These are phyloP conservation scores for Ulota crispa DNA, from an alignment of 225 moss, liverwort and hornwort species.

Conservation along the genomic window DNA sequence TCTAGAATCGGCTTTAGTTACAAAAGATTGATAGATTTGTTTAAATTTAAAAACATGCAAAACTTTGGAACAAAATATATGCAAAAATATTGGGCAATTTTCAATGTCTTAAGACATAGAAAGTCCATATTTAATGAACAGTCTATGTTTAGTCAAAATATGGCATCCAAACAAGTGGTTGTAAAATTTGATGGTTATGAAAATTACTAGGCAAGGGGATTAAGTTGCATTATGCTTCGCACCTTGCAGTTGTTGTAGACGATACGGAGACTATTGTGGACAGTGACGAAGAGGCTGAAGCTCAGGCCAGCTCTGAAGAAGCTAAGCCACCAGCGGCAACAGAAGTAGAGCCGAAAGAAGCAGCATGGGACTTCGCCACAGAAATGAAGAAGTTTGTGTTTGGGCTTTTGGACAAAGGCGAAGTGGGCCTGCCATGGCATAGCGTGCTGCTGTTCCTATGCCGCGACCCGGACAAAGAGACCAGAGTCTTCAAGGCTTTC, in stretches of 20 bases:
- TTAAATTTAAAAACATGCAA: too few relatives aligned
- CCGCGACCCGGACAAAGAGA: conserved; percentile 30
- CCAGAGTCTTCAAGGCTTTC: conserved; percentile 49
- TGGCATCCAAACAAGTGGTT: too few relatives aligned
- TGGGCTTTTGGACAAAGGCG: conserved; percentile 39
- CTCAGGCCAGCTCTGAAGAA: not conserved
- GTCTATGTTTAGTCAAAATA: too few relatives aligned
- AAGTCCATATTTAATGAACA: too few relatives aligned
- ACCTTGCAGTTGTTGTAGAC: conserved; percentile 33
- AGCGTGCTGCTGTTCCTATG: conserved; percentile 50
- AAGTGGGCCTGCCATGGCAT: conserved; percentile 53
- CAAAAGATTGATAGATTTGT: too few relatives aligned
- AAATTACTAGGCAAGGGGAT: not conserved
- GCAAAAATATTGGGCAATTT: too few relatives aligned
- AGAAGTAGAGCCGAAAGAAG: not conserved
- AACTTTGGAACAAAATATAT: too few relatives aligned
- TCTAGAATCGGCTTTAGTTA: too few relatives aligned
- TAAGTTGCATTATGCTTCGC: not conserved
- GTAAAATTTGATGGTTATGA: not conserved
- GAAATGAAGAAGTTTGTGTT: conserved; percentile 61
- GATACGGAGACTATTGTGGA: conserved; percentile 12
- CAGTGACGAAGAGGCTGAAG: conserved; percentile 5
- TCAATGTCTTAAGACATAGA: too few relatives aligned
- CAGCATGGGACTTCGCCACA: conserved; percentile 41
- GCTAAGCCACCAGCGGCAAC: not conserved